Percentiles rank a stretch among this genome's conserved stretches.
phyloP scores from a whole-genome alignment of 129 eudicot species.

The Tagetes erecta region DNA sequence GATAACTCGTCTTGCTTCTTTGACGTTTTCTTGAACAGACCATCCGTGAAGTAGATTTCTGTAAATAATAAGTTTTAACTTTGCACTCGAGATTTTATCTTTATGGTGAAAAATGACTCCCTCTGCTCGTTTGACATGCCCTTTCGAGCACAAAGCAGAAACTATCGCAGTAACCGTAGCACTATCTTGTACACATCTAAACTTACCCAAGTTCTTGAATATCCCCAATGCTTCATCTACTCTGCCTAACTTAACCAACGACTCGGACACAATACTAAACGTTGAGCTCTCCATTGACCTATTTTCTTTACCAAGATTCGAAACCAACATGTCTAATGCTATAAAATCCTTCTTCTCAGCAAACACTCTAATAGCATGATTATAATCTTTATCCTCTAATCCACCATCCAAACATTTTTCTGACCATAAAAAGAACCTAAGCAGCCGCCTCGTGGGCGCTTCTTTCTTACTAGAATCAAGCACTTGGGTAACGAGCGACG shows the following conservation, averaged over 20 bases:
- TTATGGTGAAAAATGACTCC: slow-evolving; percentile 59
- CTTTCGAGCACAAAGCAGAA: slow-evolving; percentile 56
- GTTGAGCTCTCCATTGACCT: slow-evolving; percentile 53
- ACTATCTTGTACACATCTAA: slow-evolving; percentile 50
- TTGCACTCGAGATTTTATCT: slow-evolving; percentile 45
- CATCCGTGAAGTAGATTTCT: slow-evolving; percentile 62
- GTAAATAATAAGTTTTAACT: slow-evolving; percentile 48
- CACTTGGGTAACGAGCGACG: slow-evolving; percentile 53
- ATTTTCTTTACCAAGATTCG: slow-evolving; percentile 48
- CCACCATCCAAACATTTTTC: slow-evolving; percentile 30
- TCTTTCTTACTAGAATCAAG: slow-evolving; percentile 49
- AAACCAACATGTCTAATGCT: slow-evolving; percentile 48
- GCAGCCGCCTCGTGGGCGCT: slow-evolving; percentile 57
- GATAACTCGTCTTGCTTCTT: slow-evolving; percentile 53
- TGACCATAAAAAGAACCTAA: slow-evolving; percentile 70
- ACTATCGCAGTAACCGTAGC: slow-evolving; percentile 47
- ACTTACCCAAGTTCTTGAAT: slow-evolving; percentile 54
- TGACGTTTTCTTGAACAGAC: slow-evolving; percentile 48
- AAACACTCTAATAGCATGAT: slow-evolving; percentile 54
- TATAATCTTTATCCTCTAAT: slow-evolving; percentile 45
- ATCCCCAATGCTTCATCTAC: slow-evolving; percentile 66
- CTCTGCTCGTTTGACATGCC: slow-evolving; percentile 65
- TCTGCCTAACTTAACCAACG: slow-evolving; percentile 52
- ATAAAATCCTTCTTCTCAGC: slow-evolving; percentile 52
- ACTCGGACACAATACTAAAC: slow-evolving; percentile 40